phyloP scores from a whole-genome alignment of 2,329 filamentous ascomycete genomes.

The Pestalotiopsis fici region DNA sequence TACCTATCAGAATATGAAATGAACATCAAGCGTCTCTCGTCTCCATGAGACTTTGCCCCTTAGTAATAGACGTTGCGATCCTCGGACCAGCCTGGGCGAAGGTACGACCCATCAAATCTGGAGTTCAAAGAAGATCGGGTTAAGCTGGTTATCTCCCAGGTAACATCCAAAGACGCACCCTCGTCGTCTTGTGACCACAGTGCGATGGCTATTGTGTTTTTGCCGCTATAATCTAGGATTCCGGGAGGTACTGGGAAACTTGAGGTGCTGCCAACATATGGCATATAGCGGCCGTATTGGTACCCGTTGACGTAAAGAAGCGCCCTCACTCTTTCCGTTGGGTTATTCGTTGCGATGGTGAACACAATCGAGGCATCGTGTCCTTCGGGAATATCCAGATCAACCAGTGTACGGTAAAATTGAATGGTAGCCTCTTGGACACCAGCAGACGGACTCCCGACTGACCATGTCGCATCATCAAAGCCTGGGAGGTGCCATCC shows the following conservation, averaged over 20 bases:
- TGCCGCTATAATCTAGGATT: conserved; percentile 68
- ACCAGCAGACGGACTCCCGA: conserved; percentile 40
- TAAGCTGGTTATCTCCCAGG: not conserved
- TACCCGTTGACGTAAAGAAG: conserved; percentile 76
- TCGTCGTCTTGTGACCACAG: conserved; percentile 67
- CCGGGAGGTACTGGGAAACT: conserved; percentile 73
- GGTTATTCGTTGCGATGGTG: not conserved
- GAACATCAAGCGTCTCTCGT: too few relatives aligned
- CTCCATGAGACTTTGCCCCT: too few relatives aligned
- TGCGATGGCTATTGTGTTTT: conserved; percentile 68
- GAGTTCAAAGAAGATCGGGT: not conserved
- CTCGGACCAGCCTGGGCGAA: not conserved
- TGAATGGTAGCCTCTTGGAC: conserved; percentile 51
- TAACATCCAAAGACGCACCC: conserved; percentile 54
- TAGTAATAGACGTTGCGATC: not conserved
- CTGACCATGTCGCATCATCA: conserved; percentile 47
- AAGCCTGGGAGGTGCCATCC: conserved; percentile 60
- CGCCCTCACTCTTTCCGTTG: conserved; percentile 36
- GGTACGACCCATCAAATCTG: not conserved
- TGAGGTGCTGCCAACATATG: conserved; percentile 74
- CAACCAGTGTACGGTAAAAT: conserved; percentile 59
- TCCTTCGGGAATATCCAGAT: conserved; percentile 50
- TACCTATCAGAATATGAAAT: too few relatives aligned
- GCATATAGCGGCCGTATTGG: conserved; percentile 62
- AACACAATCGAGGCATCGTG: conserved; percentile 60